Evolutionary conservation across 106 monocot species (phyloP).

Genomic region (Platanthera guangdongensis): DNA sequence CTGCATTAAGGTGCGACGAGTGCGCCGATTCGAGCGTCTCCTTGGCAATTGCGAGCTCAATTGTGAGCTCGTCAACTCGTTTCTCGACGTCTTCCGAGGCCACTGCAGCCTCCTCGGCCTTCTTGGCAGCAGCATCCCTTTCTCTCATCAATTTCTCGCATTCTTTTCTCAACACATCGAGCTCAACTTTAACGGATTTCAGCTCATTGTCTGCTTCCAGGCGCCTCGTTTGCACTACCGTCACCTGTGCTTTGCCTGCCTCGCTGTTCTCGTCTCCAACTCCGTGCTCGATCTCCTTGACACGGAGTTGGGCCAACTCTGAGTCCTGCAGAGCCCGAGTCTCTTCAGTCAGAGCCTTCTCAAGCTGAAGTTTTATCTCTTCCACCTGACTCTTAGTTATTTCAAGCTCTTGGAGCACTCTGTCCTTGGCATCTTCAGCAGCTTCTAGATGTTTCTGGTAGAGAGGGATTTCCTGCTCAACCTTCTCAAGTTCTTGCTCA

Average conservation of each 20-base stretch:
- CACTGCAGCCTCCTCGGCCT: conserved; percentile 29
- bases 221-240: conserved; percentile 34
- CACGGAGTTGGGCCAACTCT: conserved; percentile 35
- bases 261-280: conserved; percentile 28
- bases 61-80: conserved; percentile 28
- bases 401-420: conserved; percentile 36
- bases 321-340: conserved; percentile 43
- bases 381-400: conserved; percentile 30
- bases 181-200: conserved; percentile 23
- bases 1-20: conserved; percentile 34
- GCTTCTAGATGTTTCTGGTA: conserved; percentile 36
- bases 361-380: conserved; percentile 37
- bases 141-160: conserved; percentile 21
- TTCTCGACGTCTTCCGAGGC: conserved; percentile 32
- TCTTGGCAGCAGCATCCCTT: conserved; percentile 22
- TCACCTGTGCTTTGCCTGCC: conserved; percentile 32
- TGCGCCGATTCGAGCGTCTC: conserved; percentile 36
- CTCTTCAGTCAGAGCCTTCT: conserved; percentile 40
- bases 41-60: conserved; percentile 33
- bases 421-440: conserved; percentile 22
- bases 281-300: conserved; percentile 39
- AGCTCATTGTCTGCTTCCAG: conserved; percentile 30
- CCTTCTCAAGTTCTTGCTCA: conserved; percentile 31
- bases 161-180: conserved; percentile 19
- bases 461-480: conserved; percentile 27